phyloP scores from a whole-genome alignment of 495 filamentous ascomycete species.

The Hypoxylon lienhwacheense region DNA sequence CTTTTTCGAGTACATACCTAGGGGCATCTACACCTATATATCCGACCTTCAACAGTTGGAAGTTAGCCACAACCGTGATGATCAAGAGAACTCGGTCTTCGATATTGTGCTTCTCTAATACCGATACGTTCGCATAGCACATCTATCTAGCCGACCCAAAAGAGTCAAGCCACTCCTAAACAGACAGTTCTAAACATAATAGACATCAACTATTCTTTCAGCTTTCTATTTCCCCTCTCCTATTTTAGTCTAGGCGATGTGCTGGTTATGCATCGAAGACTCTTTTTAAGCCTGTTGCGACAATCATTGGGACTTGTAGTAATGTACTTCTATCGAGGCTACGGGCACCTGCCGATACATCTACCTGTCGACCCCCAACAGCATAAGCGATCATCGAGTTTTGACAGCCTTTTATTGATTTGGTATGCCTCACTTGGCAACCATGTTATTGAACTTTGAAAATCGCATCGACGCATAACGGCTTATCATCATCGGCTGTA shows the following conservation, averaged over 20 bases:
- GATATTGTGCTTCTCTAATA: not conserved
- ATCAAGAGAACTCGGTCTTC: constrained; percentile 8
- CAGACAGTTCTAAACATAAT: constrained; percentile 12
- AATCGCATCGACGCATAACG: no score
- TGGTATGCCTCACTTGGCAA: no score
- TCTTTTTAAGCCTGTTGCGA: not conserved
- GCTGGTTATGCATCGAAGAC: not conserved
- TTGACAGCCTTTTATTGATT: no score
- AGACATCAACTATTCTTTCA: constrained; percentile 8
- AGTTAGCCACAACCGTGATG: not conserved
- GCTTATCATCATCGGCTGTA: no score
- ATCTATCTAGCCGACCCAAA: not conserved
- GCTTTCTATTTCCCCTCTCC: not conserved
- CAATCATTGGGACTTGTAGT: no score
- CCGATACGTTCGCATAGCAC: constrained; percentile 2
- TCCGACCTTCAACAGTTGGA: not conserved
- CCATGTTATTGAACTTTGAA: no score
- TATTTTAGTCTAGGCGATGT: not conserved
- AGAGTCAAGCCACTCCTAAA: not conserved
- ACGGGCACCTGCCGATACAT: no score
- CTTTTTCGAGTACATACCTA: constrained; percentile 2
- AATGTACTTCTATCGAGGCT: no score
- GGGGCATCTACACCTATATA: no score
- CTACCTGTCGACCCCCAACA: no score
- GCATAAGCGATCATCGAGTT: no score